A percentile compares a stretch with the other conserved stretches of the same genome.
Conservation (phyloP, 495 filamentous ascomycete species). For the Parathielavia appendiculata region DNA sequence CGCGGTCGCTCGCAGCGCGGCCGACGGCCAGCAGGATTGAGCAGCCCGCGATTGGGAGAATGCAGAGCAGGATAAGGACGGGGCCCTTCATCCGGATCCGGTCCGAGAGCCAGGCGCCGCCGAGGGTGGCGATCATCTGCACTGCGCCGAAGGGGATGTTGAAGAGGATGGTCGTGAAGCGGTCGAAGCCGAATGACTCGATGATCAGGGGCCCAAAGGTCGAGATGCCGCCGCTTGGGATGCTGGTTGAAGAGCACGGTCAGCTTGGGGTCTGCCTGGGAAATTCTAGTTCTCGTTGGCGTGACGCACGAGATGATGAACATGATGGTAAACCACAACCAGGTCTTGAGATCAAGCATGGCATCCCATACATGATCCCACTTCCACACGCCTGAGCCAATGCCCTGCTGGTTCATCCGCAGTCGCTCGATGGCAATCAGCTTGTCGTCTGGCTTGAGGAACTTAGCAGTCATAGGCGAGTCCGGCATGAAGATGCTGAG, state of each 20-base stretch:
- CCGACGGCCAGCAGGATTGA: conserved; percentile 5
- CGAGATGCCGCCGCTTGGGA: conserved; percentile 3
- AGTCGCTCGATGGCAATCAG: conserved; percentile 6
- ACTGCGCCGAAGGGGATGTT: conserved; percentile 4
- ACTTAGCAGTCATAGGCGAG: conserved; percentile 1
- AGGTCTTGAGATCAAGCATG: conserved; percentile 3
- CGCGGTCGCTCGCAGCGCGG: not conserved
- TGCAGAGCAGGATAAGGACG: not conserved
- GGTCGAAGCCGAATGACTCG: conserved; percentile 3
- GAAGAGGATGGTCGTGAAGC: conserved; percentile 3
- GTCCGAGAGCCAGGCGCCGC: conserved; percentile 2
- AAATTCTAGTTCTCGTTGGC: not conserved
- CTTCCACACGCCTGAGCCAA: conserved; percentile 1
- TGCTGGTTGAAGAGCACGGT: not conserved
- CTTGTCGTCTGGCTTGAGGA: conserved; percentile 3
- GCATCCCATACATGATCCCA: conserved; percentile 2
- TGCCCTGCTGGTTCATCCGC: conserved; percentile 7
- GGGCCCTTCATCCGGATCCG: not conserved
- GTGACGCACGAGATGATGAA: conserved; percentile 1
- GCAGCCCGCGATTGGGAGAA: not conserved
- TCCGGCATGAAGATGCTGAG: conserved; percentile 5
- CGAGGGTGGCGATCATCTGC: conserved; percentile 5
- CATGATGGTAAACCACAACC: conserved; percentile 2
- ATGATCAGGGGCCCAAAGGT: conserved; percentile 4
- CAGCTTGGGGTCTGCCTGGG: not conserved